Evolutionary conservation across 1,284 basidiomycete genomes (phyloP).

Genomic region (Laetiporus sulphureus): DNA sequence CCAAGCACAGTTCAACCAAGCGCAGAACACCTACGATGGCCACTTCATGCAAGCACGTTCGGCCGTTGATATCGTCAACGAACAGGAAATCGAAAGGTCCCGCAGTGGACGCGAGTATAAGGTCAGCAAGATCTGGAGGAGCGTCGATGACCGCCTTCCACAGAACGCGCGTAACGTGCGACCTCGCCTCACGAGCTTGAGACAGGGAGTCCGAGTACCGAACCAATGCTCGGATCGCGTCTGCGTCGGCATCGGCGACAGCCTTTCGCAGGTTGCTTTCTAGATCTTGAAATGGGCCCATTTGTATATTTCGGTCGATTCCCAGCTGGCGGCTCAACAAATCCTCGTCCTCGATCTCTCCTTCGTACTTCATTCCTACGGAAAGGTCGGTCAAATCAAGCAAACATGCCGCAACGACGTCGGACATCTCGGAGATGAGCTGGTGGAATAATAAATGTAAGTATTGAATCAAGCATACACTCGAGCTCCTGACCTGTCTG

Average conservation of each 20-base stretch:
- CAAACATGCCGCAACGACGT: conserved; percentile 91
- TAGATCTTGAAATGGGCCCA: conserved; percentile 79
- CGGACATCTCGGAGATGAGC: conserved; percentile 94
- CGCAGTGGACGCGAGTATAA: conserved; percentile 64
- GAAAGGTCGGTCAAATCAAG: conserved; percentile 87
- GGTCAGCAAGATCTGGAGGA: conserved; percentile 61
- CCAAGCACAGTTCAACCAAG: conserved; percentile 81
- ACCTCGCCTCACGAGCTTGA: conserved; percentile 49
- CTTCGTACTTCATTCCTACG: conserved; percentile 68
- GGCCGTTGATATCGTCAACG: conserved; percentile 95
- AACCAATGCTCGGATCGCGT: conserved; percentile 64
- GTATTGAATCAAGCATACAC: too few relatives aligned
- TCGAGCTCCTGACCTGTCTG: conserved; percentile 82
- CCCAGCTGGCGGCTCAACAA: conserved; percentile 70
- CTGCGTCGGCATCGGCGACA: conserved; percentile 51
- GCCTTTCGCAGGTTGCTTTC: conserved; percentile 82
- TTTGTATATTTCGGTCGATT: conserved; percentile 50
- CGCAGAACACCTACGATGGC: conserved; percentile 78
- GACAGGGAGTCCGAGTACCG: conserved; percentile 63
- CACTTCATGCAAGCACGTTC: conserved; percentile 93
- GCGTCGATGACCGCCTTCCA: conserved; percentile 90
- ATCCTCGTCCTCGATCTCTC: conserved; percentile 36
- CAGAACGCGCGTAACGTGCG: conserved; percentile 77
- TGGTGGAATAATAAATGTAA: conserved; percentile 20
- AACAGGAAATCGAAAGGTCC: conserved; percentile 83